Evolutionary conservation across 805 yeast species (phyloP).

Genomic region (Diddensiella santjacobensis): DNA sequence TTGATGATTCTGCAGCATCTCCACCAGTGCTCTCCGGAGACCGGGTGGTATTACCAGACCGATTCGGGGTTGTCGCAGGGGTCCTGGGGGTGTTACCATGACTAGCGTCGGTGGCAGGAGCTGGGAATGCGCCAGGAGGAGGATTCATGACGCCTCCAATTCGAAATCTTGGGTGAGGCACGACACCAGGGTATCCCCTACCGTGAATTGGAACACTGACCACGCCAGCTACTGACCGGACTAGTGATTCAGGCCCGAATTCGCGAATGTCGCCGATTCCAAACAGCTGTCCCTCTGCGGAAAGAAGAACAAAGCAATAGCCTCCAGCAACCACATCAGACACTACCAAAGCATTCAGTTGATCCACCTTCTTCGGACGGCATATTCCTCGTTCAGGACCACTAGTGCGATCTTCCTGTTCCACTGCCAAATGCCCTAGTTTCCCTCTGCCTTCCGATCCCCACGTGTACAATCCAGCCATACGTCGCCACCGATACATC

Average conservation of each 20-base stretch:
- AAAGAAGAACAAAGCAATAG: constrained; percentile 55
- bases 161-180: constrained; percentile 19
- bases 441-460: constrained; percentile 43
- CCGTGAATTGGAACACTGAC: constrained; percentile 22
- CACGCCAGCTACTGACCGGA: constrained; percentile 10
- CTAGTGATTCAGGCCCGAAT: constrained; percentile 16
- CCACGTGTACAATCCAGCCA: constrained; percentile 49
- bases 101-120: neutral
- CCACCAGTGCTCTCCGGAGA: neutral
- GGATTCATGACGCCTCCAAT: constrained; percentile 11
- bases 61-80: too few species aligned
- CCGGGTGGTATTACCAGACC: too few species aligned
- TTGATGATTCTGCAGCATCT: neutral
- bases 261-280: constrained; percentile 42
- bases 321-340: constrained; percentile 61
- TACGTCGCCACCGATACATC: constrained; percentile 40
- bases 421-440: constrained; percentile 36
- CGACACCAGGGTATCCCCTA: constrained; percentile 12
- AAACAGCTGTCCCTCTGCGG: constrained; percentile 53
- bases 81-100: too few species aligned
- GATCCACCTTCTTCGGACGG: constrained; percentile 39
- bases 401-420: neutral
- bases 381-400: constrained; percentile 31
- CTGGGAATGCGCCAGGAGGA: neutral
- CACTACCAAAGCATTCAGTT: constrained; percentile 36